Percentiles rank a stretch among this genome's conserved stretches.
Evolutionary conservation across 2,329 filamentous ascomycete species (phyloP).

Genomic region (Fusarium nodosum): DNA sequence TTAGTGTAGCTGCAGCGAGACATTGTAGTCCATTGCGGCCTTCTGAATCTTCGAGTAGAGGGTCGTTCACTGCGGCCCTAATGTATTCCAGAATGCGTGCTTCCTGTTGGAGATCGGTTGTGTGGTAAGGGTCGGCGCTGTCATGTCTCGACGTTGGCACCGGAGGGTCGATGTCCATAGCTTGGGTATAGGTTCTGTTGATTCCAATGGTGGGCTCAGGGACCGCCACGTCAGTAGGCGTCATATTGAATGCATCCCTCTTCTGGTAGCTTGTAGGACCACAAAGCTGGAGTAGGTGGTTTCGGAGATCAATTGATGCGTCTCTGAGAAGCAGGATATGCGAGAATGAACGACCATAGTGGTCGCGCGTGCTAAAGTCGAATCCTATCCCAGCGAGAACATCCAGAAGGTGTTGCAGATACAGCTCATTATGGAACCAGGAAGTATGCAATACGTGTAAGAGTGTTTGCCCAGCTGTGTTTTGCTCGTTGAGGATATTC

Average conservation of each 20-base stretch:
- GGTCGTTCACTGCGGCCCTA: conserved; percentile 31
- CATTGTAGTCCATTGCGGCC: conserved; percentile 71
- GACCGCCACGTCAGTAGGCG: conserved; percentile 37
- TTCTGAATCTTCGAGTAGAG: conserved; percentile 51
- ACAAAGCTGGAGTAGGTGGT: conserved; percentile 47
- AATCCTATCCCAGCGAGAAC: conserved; percentile 43
- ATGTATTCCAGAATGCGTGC: conserved; percentile 46
- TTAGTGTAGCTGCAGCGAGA: conserved; percentile 67
- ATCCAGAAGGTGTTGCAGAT: conserved; percentile 50
- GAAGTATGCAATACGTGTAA: conserved; percentile 58
- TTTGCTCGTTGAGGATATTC: conserved; percentile 51
- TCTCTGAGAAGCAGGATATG: conserved; percentile 58
- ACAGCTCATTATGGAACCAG: conserved; percentile 52
- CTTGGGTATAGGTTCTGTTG: conserved; percentile 11
- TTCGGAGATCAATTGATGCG: conserved; percentile 53
- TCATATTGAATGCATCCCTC: conserved; percentile 64
- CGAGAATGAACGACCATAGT: conserved; percentile 67
- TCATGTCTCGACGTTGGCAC: conserved; percentile 10
- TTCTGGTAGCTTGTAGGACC: conserved; percentile 52
- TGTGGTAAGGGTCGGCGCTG: conserved; percentile 9
- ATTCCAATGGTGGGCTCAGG: conserved; percentile 22
- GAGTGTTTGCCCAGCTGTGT: conserved; percentile 64
- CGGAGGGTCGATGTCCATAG: conserved; percentile 48
- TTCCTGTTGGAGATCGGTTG: conserved; percentile 32
- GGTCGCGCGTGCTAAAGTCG: conserved; percentile 58